Conservation (phyloP, 805 yeast species). For the Saturnispora halmiae region DNA sequence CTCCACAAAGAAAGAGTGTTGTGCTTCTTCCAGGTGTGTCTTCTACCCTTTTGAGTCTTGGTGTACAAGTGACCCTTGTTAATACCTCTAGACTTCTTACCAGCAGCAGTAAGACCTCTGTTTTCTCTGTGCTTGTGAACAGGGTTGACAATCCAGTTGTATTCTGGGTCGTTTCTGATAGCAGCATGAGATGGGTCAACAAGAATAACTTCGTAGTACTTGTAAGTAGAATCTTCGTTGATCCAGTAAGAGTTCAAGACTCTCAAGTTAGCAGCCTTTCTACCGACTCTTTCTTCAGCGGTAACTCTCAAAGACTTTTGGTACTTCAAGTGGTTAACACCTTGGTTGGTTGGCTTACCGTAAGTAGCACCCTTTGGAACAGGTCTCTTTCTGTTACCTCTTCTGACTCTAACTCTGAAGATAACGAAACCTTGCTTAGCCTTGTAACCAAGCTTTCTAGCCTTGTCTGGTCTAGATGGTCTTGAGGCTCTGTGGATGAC, state of each 20-base stretch:
- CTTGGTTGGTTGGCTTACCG: conserved; percentile 99
- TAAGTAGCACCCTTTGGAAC: conserved; percentile 99
- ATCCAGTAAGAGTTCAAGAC: conserved; percentile 99
- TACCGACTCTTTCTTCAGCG: conserved; percentile 99
- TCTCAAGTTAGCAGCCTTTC: conserved; percentile 97
- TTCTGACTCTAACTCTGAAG: conserved; percentile 98
- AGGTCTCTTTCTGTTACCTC: conserved; percentile 99
- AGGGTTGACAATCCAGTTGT: conserved; percentile 99
- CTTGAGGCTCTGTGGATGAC: conserved; percentile 98
- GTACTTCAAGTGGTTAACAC: conserved; percentile 98
- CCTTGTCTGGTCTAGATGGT: conserved; percentile 99
- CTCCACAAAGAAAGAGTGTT: conserved; percentile 99
- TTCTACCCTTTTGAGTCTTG: conserved; percentile 98
- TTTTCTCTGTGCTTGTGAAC: conserved; percentile 99
- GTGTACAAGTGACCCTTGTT: conserved; percentile 99
- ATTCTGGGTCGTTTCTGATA: conserved; percentile 95
- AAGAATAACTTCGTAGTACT: conserved; percentile 96
- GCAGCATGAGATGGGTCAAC: conserved; percentile 98
- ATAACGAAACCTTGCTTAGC: conserved; percentile 99
- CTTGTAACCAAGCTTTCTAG: conserved; percentile 99
- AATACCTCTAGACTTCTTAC: conserved; percentile 99
- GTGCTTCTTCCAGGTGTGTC: conserved; percentile 99
- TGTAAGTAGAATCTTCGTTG: conserved; percentile 99
- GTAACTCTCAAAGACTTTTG: conserved; percentile 96
- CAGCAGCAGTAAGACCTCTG: conserved; percentile 97